phyloP scores from a whole-genome alignment of 139 green algal species.

The Micractinium sp. region DNA sequence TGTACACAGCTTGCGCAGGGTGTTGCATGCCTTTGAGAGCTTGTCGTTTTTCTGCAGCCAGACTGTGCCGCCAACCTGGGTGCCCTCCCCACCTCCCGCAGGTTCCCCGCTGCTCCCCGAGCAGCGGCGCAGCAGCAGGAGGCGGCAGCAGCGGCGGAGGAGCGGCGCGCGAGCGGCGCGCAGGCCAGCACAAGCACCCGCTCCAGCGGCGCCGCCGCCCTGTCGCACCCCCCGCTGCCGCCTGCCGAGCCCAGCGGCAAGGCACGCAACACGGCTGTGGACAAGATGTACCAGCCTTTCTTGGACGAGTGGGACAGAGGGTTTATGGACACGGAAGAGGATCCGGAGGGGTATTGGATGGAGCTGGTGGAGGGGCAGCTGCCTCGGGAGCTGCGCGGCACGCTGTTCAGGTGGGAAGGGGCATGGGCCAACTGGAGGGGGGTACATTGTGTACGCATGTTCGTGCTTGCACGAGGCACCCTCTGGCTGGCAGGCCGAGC shows the following conservation, averaged over 20 bases:
- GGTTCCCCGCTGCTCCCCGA: no score
- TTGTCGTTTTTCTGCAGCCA: no score
- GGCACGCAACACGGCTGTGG: background rate
- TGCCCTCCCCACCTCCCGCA: no score
- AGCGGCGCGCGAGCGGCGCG: background rate
- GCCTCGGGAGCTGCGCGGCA: conserved; percentile 43
- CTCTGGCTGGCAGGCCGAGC: no score
- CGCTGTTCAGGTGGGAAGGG: conserved; percentile 47
- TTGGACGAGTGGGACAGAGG: conserved; percentile 41
- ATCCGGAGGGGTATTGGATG: conserved; percentile 42
- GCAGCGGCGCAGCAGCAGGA: background rate
- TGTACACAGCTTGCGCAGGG: no score
- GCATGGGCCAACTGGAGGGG: background rate
- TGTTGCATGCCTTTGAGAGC: no score
- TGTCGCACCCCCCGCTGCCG: background rate
- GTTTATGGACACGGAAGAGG: conserved; percentile 39
- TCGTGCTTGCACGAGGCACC: no score
- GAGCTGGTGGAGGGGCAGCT: conserved; percentile 42
- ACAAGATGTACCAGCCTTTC: conserved; percentile 10
- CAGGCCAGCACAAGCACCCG: background rate
- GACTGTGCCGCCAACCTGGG: no score
- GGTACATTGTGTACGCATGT: no score
- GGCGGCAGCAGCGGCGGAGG: background rate
- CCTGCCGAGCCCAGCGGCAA: background rate
- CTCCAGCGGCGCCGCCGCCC: background rate